Conservation (phyloP, 495 filamentous ascomycete species). For the Thermothielavioides terrestris region DNA sequence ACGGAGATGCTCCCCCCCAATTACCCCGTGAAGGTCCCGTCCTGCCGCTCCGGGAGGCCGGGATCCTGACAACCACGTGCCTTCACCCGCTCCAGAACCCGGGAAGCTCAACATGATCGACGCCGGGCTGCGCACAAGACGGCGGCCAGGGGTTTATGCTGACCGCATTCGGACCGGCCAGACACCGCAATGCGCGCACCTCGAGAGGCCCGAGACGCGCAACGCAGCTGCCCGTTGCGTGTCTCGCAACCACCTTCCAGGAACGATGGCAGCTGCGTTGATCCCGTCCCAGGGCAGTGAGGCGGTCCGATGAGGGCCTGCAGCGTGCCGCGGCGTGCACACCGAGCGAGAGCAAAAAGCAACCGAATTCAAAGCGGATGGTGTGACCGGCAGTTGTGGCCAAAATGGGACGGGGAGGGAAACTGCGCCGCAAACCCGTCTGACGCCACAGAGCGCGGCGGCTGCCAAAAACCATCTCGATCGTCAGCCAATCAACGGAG, state of each 20-base stretch:
- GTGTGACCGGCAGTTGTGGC: conserved; percentile 1
- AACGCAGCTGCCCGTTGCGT: not conserved
- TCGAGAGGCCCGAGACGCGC: not conserved
- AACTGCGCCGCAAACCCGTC: not conserved
- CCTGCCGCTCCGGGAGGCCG: not conserved
- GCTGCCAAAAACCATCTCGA: not conserved
- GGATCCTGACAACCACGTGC: conserved; percentile 7
- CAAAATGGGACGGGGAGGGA: not conserved
- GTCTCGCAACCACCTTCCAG: too few species aligned
- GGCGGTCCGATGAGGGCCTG: too few species aligned
- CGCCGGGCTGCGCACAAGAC: not conserved
- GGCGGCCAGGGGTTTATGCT: not conserved
- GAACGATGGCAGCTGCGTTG: too few species aligned
- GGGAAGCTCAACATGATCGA: conserved; percentile 2
- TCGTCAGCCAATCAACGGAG: not conserved
- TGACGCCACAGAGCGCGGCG: not conserved
- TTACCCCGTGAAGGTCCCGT: not conserved
- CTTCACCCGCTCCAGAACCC: conserved; percentile 1
- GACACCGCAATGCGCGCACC: not conserved
- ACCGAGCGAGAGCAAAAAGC: not conserved
- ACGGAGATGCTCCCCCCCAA: not conserved
- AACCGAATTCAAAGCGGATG: not conserved
- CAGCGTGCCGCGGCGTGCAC: not conserved
- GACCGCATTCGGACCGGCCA: not conserved
- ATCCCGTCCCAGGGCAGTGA: too few species aligned